Conservation (phyloP, 345 rosid genomes). For the Salix koriyanagi region DNA sequence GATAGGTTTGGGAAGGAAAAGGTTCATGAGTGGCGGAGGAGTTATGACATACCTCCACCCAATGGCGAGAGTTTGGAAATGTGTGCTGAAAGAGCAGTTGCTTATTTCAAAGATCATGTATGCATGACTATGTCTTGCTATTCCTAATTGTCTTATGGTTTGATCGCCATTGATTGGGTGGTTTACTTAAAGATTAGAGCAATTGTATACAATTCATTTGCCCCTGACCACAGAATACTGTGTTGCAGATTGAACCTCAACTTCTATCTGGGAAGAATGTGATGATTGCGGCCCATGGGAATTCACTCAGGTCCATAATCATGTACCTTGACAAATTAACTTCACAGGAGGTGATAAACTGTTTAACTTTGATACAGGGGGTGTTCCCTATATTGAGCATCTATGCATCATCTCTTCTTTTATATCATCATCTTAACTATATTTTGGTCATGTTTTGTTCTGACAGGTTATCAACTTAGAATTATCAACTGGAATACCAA, state of each 20-base stretch:
- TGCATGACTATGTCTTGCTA: slow-evolving; percentile 1
- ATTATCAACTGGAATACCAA: slow-evolving; percentile 86
- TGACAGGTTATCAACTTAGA: slow-evolving; percentile 75
- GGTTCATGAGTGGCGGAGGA: slow-evolving; percentile 97
- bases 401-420: neutral
- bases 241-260: slow-evolving; percentile 77
- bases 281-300: slow-evolving; percentile 96
- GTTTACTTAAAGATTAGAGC: neutral
- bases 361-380: neutral
- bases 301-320: slow-evolving; percentile 86
- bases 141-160: slow-evolving; percentile 3
- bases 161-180: neutral
- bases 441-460: neutral
- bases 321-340: slow-evolving; percentile 97
- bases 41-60: slow-evolving; percentile 93
- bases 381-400: neutral
- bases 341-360: slow-evolving; percentile 74
- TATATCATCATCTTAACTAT: neutral
- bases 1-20: slow-evolving; percentile 84
- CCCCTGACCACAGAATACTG: slow-evolving; percentile 12
- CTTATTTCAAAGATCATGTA: slow-evolving; percentile 57
- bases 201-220: neutral
- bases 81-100: slow-evolving; percentile 95
- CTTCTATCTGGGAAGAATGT: slow-evolving; percentile 78
- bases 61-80: slow-evolving; percentile 98